phyloP scores from a whole-genome alignment of 2,329 filamentous ascomycete genomes.

The Clarireedia hainanense region DNA sequence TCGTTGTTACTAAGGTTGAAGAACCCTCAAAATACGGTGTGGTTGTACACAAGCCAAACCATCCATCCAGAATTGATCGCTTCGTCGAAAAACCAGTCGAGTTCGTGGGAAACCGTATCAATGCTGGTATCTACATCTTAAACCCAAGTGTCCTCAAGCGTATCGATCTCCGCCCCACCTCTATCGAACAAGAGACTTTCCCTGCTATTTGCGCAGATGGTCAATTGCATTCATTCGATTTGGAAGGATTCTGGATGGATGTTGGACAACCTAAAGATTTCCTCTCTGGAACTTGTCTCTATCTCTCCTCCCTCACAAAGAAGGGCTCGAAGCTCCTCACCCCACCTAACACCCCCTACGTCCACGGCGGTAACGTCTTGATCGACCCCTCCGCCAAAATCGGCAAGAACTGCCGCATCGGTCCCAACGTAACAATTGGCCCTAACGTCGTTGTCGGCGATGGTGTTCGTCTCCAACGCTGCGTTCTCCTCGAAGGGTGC shows the following conservation, averaged over 20 bases:
- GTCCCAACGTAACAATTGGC: slow-evolving; percentile 93
- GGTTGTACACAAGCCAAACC: slow-evolving; percentile 90
- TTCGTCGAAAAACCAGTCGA: slow-evolving; percentile 99
- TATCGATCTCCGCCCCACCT: slow-evolving; percentile 93
- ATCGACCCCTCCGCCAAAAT: slow-evolving; percentile 93
- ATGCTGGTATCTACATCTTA: slow-evolving; percentile 95
- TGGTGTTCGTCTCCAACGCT: slow-evolving; percentile 87
- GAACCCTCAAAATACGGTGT: slow-evolving; percentile 99
- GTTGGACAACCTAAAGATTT: slow-evolving; percentile 99
- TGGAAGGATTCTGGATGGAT: slow-evolving; percentile 99
- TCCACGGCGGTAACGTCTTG: slow-evolving; percentile 91
- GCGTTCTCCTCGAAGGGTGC: slow-evolving; percentile 78
- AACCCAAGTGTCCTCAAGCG: slow-evolving; percentile 85
- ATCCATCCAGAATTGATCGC: slow-evolving; percentile 86
- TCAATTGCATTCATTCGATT: slow-evolving; percentile 88
- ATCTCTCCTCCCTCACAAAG: slow-evolving; percentile 88
- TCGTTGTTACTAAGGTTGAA: slow-evolving; percentile 97
- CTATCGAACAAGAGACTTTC: slow-evolving; percentile 99
- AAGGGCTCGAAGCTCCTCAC: slow-evolving; percentile 79
- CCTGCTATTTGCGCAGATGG: slow-evolving; percentile 85
- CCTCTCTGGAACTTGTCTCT: slow-evolving; percentile 89
- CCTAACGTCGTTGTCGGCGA: slow-evolving; percentile 89
- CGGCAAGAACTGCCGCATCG: slow-evolving; percentile 96
- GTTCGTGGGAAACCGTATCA: slow-evolving; percentile 98
- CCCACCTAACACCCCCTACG: slow-evolving; percentile 65